phyloP scores from a whole-genome alignment of 352 stramenopile genomes.

The Blastocystis sp. region DNA sequence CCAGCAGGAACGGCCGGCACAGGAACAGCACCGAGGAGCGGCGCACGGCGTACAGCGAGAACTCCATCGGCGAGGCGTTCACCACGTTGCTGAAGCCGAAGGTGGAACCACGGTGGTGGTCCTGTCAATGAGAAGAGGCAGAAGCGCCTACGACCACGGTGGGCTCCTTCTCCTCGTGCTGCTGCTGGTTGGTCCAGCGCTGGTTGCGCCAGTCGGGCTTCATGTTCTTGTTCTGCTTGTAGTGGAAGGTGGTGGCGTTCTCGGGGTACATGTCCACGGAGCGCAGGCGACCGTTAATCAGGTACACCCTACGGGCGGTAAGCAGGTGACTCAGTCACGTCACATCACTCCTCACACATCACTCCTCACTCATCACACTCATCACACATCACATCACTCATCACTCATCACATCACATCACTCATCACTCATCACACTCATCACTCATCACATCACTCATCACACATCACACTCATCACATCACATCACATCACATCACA shows the following conservation, averaged over 20 bases:
- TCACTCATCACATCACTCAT: no score
- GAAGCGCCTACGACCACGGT: not conserved
- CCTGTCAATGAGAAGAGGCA: not conserved
- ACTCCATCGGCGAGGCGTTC: constrained; percentile 38
- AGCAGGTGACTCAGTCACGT: no score
- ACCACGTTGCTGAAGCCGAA: constrained; percentile 49
- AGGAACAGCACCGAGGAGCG: constrained; percentile 48
- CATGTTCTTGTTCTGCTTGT: constrained; percentile 51
- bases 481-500: no score
- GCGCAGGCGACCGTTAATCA: constrained; percentile 42
- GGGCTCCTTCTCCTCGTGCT: not conserved
- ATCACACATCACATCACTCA: no score
- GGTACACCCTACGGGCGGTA: not conserved
- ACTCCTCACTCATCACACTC: no score
- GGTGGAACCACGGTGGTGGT: constrained; percentile 7
- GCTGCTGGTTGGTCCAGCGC: constrained; percentile 41
- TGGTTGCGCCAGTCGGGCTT: constrained; percentile 59
- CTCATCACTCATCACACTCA: no score
- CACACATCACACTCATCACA: no score
- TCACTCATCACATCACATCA: no score
- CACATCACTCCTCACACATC: no score
- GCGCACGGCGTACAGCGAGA: constrained; percentile 52
- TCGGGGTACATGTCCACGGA: constrained; percentile 22
- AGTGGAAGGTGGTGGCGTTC: constrained; percentile 3
- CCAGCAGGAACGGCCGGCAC: constrained; percentile 16